A percentile compares a stretch with the other conserved stretches of the same genome.
Evolutionary conservation across 2,329 filamentous ascomycete genomes (phyloP).

Genomic region (Mycosphaerella arachidis): DNA sequence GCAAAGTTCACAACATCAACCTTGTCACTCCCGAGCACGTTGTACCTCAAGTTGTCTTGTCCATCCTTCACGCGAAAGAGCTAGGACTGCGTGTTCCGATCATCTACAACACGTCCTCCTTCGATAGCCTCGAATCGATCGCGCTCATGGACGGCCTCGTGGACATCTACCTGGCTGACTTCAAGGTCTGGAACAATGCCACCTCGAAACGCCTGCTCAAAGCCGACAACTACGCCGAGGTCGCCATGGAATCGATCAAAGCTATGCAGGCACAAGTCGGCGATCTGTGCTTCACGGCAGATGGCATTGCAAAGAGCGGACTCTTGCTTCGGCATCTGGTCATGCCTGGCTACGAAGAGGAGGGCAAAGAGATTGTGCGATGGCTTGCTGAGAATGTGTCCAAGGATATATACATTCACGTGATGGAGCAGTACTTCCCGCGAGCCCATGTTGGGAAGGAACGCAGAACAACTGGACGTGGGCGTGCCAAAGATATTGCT

Average conservation of each 20-base stretch:
- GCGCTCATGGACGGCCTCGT: slow-evolving; percentile 71
- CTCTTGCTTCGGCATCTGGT: slow-evolving; percentile 74
- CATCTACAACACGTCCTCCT: slow-evolving; percentile 80
- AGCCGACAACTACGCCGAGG: slow-evolving; percentile 67
- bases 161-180: slow-evolving; percentile 84
- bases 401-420: slow-evolving; percentile 71
- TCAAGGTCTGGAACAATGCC: slow-evolving; percentile 69
- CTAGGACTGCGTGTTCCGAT: slow-evolving; percentile 68
- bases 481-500: slow-evolving; percentile 26
- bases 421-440: slow-evolving; percentile 86
- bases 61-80: slow-evolving; percentile 68
- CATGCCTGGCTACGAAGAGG: slow-evolving; percentile 75
- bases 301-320: slow-evolving; percentile 75
- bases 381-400: slow-evolving; percentile 72
- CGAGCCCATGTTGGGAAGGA: slow-evolving; percentile 76
- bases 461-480: slow-evolving; percentile 35
- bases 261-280: slow-evolving; percentile 79
- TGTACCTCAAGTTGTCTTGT: slow-evolving; percentile 74
- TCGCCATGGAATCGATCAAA: slow-evolving; percentile 70
- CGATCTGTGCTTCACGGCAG: slow-evolving; percentile 74
- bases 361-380: slow-evolving; percentile 68
- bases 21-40: slow-evolving; percentile 83
- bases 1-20: slow-evolving; percentile 86
- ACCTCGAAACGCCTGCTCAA: slow-evolving; percentile 71
- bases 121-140: slow-evolving; percentile 69